Conservation (phyloP, 169 alveolate species). For the Sarcocystis neurona region DNA sequence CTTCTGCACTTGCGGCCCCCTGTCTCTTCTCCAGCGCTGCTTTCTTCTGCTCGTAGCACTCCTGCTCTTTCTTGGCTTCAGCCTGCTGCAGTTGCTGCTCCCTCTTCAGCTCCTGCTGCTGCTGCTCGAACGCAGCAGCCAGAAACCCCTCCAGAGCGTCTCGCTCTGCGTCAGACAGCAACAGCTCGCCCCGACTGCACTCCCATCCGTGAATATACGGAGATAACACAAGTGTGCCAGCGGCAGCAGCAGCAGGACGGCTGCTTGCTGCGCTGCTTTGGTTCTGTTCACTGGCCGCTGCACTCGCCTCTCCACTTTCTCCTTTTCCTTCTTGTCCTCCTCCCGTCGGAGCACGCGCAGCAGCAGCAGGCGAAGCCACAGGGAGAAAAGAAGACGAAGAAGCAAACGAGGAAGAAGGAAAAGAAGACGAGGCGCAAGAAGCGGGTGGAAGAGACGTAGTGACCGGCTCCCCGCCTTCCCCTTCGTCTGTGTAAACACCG, state of each 20-base stretch:
- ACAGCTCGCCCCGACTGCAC: slow-evolving; percentile 6
- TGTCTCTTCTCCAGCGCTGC: background rate
- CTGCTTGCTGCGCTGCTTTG: background rate
- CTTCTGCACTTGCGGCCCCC: background rate
- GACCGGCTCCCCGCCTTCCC: too few relatives aligned
- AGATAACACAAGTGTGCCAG: too few relatives aligned
- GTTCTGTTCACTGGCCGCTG: background rate
- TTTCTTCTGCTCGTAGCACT: background rate
- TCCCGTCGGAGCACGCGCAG: background rate
- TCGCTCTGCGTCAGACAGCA: background rate
- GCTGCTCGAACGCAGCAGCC: too few relatives aligned
- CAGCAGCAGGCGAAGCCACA: background rate
- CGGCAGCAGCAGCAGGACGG: too few relatives aligned
- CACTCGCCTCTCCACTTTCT: background rate
- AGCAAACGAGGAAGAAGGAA: too few relatives aligned
- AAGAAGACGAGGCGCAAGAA: too few relatives aligned
- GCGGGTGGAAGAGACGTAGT: too few relatives aligned
- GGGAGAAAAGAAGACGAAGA: background rate
- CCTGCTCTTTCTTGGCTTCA: background rate
- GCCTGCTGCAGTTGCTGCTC: slow-evolving; percentile 4
- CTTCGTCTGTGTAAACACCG: too few relatives aligned
- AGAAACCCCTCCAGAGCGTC: background rate
- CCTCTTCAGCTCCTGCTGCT: background rate
- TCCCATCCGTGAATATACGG: background rate
- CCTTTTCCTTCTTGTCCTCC: background rate